These are phyloP conservation scores for Phytophthora nicotianae DNA, from an alignment of 352 stramenopile species.

Conservation along the genomic window DNA sequence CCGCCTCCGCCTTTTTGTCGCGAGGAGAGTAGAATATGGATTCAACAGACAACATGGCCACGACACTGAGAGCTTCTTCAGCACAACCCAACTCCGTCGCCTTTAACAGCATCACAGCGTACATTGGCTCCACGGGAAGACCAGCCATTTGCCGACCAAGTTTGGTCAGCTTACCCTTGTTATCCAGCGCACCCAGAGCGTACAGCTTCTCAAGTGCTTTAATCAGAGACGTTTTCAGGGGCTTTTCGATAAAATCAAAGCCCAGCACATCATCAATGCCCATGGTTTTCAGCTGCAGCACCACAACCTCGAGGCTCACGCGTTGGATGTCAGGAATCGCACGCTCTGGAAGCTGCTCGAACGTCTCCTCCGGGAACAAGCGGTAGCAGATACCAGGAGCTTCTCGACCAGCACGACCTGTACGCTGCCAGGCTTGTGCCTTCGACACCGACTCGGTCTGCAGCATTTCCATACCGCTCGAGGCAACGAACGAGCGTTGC, in stretches of 20 bases:
- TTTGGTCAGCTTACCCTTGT: constrained; percentile 66
- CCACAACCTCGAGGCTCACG: constrained; percentile 84
- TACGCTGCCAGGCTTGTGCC: constrained; percentile 91
- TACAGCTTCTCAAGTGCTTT: constrained; percentile 88
- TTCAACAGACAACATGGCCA: constrained; percentile 91
- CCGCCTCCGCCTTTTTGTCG: constrained; percentile 85
- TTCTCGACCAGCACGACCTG: constrained; percentile 88
- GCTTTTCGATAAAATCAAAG: constrained; percentile 91
- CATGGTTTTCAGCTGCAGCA: constrained; percentile 89
- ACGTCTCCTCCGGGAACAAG: constrained; percentile 85
- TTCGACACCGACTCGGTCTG: constrained; percentile 89
- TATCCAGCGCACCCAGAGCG: constrained; percentile 70
- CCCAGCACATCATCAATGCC: constrained; percentile 82
- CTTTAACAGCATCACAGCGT: constrained; percentile 88
- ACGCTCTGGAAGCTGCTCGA: constrained; percentile 78
- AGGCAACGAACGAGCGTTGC: constrained; percentile 87
- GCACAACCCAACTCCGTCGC: constrained; percentile 77
- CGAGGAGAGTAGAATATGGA: constrained; percentile 89
- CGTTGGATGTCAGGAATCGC: constrained; percentile 86
- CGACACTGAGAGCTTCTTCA: constrained; percentile 85
- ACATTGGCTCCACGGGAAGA: constrained; percentile 90
- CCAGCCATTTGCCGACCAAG: constrained; percentile 85
- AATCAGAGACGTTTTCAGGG: constrained; percentile 71
- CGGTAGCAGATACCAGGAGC: constrained; percentile 82
- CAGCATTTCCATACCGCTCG: constrained; percentile 90